Percentiles rank a stretch among this genome's conserved stretches.
Evolutionary conservation across 2,329 filamentous ascomycete genomes (phyloP).

Genomic region (Cercospora zeae-maydis): DNA sequence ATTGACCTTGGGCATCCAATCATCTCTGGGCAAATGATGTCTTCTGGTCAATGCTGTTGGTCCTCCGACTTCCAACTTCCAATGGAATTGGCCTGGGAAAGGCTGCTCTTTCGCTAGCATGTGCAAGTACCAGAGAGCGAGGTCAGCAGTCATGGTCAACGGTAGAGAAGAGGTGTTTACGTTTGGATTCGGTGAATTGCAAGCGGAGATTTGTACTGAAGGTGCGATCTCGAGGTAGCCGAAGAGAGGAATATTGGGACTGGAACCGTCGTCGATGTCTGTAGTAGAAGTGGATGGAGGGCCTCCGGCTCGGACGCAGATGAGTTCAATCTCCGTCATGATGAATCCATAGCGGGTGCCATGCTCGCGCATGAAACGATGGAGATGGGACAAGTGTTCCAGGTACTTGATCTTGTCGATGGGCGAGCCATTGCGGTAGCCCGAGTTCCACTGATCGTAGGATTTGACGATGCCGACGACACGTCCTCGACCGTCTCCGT

Average conservation of each 20-base stretch:
- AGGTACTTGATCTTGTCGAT: constrained; percentile 87
- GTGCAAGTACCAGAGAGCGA: constrained; percentile 75
- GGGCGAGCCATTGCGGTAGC: constrained; percentile 82
- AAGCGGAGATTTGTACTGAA: constrained; percentile 50
- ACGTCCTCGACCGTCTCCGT: constrained; percentile 51
- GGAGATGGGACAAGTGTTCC: constrained; percentile 77
- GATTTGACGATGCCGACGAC: constrained; percentile 83
- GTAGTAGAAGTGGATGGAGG: constrained; percentile 29
- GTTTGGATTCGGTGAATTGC: constrained; percentile 12
- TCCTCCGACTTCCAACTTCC: constrained; percentile 69
- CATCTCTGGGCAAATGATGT: constrained; percentile 66
- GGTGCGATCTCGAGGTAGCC: constrained; percentile 76
- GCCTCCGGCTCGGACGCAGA: constrained; percentile 77
- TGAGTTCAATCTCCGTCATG: constrained; percentile 90
- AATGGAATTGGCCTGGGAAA: constrained; percentile 56
- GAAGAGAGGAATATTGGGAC: constrained; percentile 66
- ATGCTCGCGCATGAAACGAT: constrained; percentile 90
- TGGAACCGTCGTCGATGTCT: constrained; percentile 17
- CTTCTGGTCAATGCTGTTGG: constrained; percentile 69
- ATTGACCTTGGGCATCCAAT: constrained; percentile 72
- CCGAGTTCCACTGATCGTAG: constrained; percentile 92
- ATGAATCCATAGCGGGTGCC: constrained; percentile 93
- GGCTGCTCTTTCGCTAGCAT: constrained; percentile 64
- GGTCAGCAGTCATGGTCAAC: constrained; percentile 62
- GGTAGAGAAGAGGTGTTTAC: not conserved